phyloP scores from a whole-genome alignment of 768 basidiomycete species.

The Psilocybe azurescens region DNA sequence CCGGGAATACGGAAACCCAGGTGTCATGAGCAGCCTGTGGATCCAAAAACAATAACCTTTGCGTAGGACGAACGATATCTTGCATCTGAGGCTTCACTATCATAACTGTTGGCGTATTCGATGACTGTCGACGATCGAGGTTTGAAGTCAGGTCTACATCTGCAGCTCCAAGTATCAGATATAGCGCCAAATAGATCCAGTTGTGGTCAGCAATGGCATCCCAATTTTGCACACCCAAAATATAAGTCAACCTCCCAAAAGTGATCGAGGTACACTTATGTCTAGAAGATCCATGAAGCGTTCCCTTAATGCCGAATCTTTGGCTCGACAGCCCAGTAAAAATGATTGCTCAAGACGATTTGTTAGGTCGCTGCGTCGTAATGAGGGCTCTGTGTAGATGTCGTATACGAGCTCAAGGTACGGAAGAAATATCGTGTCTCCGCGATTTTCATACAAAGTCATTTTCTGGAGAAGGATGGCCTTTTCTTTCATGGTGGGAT shows the following conservation, averaged over 20 bases:
- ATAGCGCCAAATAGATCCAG: constrained; percentile 92
- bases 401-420: constrained; percentile 92
- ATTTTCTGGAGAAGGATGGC: constrained; percentile 88
- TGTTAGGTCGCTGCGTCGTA: constrained; percentile 93
- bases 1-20: constrained; percentile 89
- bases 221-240: constrained; percentile 95
- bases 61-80: constrained; percentile 74
- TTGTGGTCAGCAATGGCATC: constrained; percentile 90
- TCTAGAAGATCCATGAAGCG: constrained; percentile 92
- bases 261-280: constrained; percentile 81
- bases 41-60: constrained; percentile 85
- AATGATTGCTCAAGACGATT: constrained; percentile 93
- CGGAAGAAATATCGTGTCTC: constrained; percentile 78
- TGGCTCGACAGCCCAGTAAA: constrained; percentile 87
- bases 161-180: constrained; percentile 77
- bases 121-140: constrained; percentile 46
- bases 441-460: constrained; percentile 80
- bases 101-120: constrained; percentile 31
- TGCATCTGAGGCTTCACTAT: constrained; percentile 51
- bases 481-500: constrained; percentile 96
- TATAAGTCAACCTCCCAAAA: constrained; percentile 85
- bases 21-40: constrained; percentile 75
- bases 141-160: constrained; percentile 46
- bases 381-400: constrained; percentile 86
- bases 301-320: constrained; percentile 78